Percentiles rank a stretch among this genome's conserved stretches.
These are phyloP conservation scores for Aspergillus thermomutatus DNA, from an alignment of 2,329 filamentous ascomycete species.

Conservation along the genomic window DNA sequence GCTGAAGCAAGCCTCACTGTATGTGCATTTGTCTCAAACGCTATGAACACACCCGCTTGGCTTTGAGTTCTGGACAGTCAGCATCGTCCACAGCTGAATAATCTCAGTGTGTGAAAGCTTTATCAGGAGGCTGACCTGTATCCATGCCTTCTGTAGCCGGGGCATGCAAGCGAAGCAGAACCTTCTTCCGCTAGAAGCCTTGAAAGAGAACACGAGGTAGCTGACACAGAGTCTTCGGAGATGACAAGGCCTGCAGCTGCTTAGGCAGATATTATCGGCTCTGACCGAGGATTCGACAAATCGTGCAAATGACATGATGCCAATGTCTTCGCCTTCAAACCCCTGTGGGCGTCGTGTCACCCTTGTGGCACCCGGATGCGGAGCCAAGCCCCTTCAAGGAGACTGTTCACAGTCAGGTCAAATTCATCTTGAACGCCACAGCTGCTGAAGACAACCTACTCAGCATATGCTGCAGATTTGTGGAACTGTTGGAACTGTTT, in stretches of 20 bases:
- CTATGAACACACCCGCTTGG: neutral
- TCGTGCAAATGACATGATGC: too few species aligned
- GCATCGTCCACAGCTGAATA: neutral
- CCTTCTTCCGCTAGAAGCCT: neutral
- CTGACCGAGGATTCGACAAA: too few species aligned
- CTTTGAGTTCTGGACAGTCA: neutral
- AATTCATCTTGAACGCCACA: too few species aligned
- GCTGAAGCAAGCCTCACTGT: neutral
- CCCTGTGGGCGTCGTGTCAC: neutral
- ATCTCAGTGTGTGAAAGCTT: neutral
- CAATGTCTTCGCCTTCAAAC: neutral
- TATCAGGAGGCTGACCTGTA: neutral
- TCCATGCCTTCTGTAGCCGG: neutral
- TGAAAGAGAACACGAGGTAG: neutral
- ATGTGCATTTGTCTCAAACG: neutral
- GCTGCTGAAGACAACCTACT: neutral
- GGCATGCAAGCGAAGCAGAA: neutral
- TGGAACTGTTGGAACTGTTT: neutral
- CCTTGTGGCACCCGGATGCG: neutral
- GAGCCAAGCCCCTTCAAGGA: neutral
- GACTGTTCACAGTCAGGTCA: too few species aligned
- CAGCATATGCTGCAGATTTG: neutral
- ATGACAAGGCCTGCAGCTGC: neutral
- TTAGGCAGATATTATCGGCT: neutral
- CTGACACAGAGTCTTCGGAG: neutral